Evolutionary conservation across 768 basidiomycete species (phyloP).

Genomic region (Leccinum imitatum): DNA sequence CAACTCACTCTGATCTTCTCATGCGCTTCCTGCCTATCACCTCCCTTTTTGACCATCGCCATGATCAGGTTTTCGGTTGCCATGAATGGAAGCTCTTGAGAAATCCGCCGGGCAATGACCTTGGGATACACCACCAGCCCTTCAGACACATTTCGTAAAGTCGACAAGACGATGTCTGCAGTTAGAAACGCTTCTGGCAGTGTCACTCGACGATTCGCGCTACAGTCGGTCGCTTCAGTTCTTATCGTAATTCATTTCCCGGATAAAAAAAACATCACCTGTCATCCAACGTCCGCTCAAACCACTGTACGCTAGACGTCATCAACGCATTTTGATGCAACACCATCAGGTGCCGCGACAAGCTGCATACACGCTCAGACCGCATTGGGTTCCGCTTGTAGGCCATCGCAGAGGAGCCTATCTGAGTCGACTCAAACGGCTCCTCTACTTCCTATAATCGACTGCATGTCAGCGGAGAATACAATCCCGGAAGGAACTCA

Average conservation of each 20-base stretch:
- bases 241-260: slow-evolving; percentile 1
- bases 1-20: slow-evolving; percentile 84
- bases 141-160: slow-evolving; percentile 94
- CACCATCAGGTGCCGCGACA: slow-evolving; percentile 94
- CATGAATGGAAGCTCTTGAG: slow-evolving; percentile 98
- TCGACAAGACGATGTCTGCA: slow-evolving; percentile 93
- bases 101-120: slow-evolving; percentile 89
- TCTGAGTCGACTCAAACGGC: slow-evolving; percentile 98
- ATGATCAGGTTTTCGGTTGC: slow-evolving; percentile 99
- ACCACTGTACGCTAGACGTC: slow-evolving; percentile 96
- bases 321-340: slow-evolving; percentile 95
- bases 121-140: slow-evolving; percentile 99
- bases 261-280: slow-evolving; percentile 46
- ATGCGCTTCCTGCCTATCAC: slow-evolving; percentile 95
- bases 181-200: slow-evolving; percentile 97
- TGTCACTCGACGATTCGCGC: slow-evolving; percentile 95
- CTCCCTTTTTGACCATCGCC: slow-evolving; percentile 94
- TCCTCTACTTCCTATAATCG: slow-evolving; percentile 85
- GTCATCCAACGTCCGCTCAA: slow-evolving; percentile 97
- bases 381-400: slow-evolving; percentile 99
- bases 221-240: slow-evolving; percentile 30
- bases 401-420: slow-evolving; percentile 96
- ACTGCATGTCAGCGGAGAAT: slow-evolving; percentile 2
- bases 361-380: slow-evolving; percentile 93
- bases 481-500: slow-evolving; percentile 22